These are phyloP conservation scores for Parachlorella kessleri DNA, from an alignment of 139 green algal species.

Conservation along the genomic window DNA sequence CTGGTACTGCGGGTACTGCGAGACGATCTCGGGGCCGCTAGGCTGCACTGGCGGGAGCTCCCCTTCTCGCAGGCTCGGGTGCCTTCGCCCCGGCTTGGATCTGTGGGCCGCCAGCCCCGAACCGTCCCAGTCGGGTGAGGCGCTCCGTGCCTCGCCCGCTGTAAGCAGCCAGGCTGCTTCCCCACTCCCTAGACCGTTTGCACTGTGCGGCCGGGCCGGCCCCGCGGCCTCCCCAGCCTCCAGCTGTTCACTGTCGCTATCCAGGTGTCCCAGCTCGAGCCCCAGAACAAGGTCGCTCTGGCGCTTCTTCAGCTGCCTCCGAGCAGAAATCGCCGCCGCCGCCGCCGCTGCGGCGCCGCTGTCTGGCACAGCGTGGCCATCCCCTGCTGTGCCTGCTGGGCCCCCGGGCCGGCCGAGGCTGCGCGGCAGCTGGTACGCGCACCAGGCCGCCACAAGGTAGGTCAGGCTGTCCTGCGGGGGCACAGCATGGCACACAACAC, in stretches of 20 bases:
- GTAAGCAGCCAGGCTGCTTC: neutral
- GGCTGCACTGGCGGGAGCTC: too few relatives aligned
- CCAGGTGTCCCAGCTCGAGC: neutral
- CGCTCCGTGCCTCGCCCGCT: neutral
- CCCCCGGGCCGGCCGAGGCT: slow-evolving; percentile 24
- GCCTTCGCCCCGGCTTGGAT: neutral
- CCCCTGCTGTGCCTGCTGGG: neutral
- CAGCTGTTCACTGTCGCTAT: neutral
- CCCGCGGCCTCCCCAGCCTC: too few relatives aligned
- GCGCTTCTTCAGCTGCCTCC: neutral
- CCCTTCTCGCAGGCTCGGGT: too few relatives aligned
- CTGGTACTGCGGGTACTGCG: too few relatives aligned
- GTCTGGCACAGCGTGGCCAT: too few relatives aligned
- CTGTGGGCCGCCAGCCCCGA: neutral
- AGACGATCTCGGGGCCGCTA: too few relatives aligned
- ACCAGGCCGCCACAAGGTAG: slow-evolving; percentile 41
- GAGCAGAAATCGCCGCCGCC: neutral
- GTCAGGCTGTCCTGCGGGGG: slow-evolving; percentile 31
- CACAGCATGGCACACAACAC: too few relatives aligned
- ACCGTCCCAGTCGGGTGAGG: neutral
- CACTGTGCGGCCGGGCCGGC: too few relatives aligned
- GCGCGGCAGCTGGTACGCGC: slow-evolving; percentile 19
- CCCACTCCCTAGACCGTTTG: neutral
- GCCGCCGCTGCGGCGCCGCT: neutral
- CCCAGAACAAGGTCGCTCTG: neutral